Conservation (phyloP, 495 filamentous ascomycete genomes). For the Aspergillus ostianus region DNA sequence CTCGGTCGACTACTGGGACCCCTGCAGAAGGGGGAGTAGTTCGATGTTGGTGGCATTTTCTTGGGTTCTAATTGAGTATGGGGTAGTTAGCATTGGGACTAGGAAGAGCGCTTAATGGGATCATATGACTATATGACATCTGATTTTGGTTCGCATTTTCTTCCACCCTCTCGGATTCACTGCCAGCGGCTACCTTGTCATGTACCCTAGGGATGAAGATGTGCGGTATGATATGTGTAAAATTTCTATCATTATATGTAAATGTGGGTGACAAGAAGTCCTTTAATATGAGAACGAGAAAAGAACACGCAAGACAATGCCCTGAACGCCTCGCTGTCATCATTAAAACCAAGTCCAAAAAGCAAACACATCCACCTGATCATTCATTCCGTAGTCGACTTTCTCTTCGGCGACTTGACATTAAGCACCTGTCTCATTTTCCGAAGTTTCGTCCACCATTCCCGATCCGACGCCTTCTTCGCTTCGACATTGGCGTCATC, state of each 20-base stretch:
- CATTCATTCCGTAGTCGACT: slow-evolving; percentile 18
- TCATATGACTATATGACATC: too few relatives aligned
- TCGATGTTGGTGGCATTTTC: too few relatives aligned
- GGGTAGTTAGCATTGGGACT: too few relatives aligned
- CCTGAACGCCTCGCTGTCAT: slow-evolving; percentile 20
- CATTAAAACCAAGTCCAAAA: slow-evolving; percentile 13
- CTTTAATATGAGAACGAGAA: background rate
- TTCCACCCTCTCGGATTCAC: too few relatives aligned
- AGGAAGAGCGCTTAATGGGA: too few relatives aligned
- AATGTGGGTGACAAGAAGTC: background rate
- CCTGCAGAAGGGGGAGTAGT: too few relatives aligned
- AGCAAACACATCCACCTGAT: slow-evolving; percentile 9
- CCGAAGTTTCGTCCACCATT: slow-evolving; percentile 53
- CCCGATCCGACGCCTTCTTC: slow-evolving; percentile 44
- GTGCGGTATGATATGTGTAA: background rate
- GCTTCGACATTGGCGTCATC: slow-evolving; percentile 36
- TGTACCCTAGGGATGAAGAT: background rate
- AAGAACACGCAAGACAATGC: background rate
- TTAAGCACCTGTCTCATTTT: slow-evolving; percentile 47
- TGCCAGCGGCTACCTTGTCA: background rate
- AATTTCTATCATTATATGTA: background rate
- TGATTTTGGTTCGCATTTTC: too few relatives aligned
- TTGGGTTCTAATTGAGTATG: too few relatives aligned
- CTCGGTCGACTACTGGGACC: too few relatives aligned
- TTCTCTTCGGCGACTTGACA: slow-evolving; percentile 39